Evolutionary conservation across 2,329 filamentous ascomycete species (phyloP).

Genomic region (Chaetomium globosum): DNA sequence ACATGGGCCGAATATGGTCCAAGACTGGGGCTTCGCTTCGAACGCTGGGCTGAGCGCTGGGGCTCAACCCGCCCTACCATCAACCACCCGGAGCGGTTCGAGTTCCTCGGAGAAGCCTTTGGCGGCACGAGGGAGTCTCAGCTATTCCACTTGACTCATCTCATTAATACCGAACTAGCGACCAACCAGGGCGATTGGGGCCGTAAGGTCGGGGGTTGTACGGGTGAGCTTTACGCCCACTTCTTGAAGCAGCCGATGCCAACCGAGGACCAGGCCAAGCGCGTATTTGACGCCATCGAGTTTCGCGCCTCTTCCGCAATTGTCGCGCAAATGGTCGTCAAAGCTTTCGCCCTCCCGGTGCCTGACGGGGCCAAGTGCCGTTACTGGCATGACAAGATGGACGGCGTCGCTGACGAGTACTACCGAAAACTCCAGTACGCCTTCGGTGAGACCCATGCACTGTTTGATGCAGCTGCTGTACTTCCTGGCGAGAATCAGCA

Average conservation of each 20-base stretch:
- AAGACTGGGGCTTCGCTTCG: constrained; percentile 19
- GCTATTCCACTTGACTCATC: constrained; percentile 34
- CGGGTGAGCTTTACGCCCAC: constrained; percentile 19
- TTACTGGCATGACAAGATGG: constrained; percentile 29
- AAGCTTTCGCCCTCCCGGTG: constrained; percentile 26
- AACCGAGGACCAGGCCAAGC: constrained; percentile 24
- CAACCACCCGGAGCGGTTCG: constrained; percentile 20
- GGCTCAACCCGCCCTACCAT: background rate
- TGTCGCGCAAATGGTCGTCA: constrained; percentile 29
- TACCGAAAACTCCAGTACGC: constrained; percentile 29
- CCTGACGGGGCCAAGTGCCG: constrained; percentile 29
- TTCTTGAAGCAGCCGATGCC: constrained; percentile 12
- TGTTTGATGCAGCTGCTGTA: constrained; percentile 27
- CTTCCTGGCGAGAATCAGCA: constrained; percentile 32
- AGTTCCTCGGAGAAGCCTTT: constrained; percentile 33
- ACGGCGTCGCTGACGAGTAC: constrained; percentile 11
- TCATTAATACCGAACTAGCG: constrained; percentile 29
- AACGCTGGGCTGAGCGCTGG: constrained; percentile 25
- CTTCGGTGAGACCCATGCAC: constrained; percentile 23
- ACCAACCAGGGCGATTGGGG: constrained; percentile 33
- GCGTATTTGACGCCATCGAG: constrained; percentile 32
- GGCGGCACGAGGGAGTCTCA: constrained; percentile 30
- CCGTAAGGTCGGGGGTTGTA: constrained; percentile 18
- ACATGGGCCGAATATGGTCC: constrained; percentile 26
- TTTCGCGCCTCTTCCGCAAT: constrained; percentile 33